Evolutionary conservation across 2,329 filamentous ascomycete species (phyloP).

Genomic region (Ophiocordyceps camponoti-leonardi): DNA sequence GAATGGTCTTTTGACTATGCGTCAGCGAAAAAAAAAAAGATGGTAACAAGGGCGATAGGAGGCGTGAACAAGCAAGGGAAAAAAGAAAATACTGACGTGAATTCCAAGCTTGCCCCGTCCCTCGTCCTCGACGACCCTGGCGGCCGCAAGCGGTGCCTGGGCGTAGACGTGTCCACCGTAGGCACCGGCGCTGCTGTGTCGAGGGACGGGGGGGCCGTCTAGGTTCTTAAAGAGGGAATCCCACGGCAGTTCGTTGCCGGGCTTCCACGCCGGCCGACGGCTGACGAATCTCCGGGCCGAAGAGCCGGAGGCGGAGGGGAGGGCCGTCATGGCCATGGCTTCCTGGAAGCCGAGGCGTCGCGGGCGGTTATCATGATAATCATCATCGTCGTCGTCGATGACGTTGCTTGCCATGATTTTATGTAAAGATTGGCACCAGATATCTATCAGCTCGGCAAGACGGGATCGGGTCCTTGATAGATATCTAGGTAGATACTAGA

Average conservation of each 20-base stretch:
- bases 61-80: background rate
- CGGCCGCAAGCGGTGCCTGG: constrained; percentile 18
- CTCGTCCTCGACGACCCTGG: constrained; percentile 15
- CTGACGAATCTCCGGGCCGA: constrained; percentile 12
- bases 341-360: constrained; percentile 12
- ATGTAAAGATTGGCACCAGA: too few species aligned
- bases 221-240: constrained; percentile 4
- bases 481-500: too few species aligned
- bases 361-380: background rate
- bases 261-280: constrained; percentile 14
- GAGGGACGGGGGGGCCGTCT: constrained; percentile 5
- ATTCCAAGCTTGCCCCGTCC: constrained; percentile 12
- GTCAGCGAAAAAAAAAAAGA: too few species aligned
- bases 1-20: constrained; percentile 25
- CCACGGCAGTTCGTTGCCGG: constrained; percentile 15
- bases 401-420: too few species aligned
- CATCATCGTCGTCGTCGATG: background rate
- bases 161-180: constrained; percentile 21
- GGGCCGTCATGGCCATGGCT: constrained; percentile 10
- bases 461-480: too few species aligned
- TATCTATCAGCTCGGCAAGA: too few species aligned
- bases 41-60: too few species aligned
- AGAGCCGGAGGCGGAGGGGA: constrained; percentile 5
- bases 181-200: constrained; percentile 6
- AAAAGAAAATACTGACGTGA: constrained; percentile 14